Base-by-base conservation (phyloP, 2,329 filamentous ascomycete species). In the Fusarium sp. region DNA sequence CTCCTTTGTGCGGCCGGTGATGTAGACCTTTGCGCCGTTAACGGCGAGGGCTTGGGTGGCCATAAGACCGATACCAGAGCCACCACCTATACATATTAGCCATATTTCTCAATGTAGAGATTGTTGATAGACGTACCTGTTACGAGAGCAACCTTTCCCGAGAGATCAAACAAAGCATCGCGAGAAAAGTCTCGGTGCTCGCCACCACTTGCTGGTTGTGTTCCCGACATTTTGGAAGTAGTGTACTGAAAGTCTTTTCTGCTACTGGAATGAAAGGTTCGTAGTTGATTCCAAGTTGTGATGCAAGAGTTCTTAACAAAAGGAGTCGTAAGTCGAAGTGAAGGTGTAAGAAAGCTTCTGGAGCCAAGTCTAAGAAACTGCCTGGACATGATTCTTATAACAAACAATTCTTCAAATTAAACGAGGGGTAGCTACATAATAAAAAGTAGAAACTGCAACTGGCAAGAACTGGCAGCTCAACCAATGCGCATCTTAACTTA, bases 11-110 rank as follows among this genome's bases (percentile, higher is more conserved):
- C 89, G 89, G 37, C 92, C 91, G 30, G 89, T 90, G 71, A 94
- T 91, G 84, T 93, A 94, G 10, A 94, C 92, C 71, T 88, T 92
- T 65, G 88, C 89, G 69, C 91, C 91, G 80, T 93, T 93, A 65
- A 85, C 83, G 2, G 92, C 88, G 61, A 92, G 90, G 11, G 91
- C 88, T 74, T 92, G 89, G 5, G 89, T 88, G 47, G 90, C 90
- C 91, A 93, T 93, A 61, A 91, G 86, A 9, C 91, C 91, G 59
- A 93, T 91, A 32, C 90, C 91, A 64, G 91, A 88, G 37, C 88
- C 88, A 46, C 88, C 86, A 30, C 86, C 84, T 85, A 13, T n/a
- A 25, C 21, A 18, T 15, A 19, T 69, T 23, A 72, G 46, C 7
- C 15, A 13, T 12, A 66, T n/a, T n/a, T n/a, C n/a, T n/a, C n/a